phyloP scores from a whole-genome alignment of 2,329 filamentous ascomycete genomes.

The Aspergillus unguis region DNA sequence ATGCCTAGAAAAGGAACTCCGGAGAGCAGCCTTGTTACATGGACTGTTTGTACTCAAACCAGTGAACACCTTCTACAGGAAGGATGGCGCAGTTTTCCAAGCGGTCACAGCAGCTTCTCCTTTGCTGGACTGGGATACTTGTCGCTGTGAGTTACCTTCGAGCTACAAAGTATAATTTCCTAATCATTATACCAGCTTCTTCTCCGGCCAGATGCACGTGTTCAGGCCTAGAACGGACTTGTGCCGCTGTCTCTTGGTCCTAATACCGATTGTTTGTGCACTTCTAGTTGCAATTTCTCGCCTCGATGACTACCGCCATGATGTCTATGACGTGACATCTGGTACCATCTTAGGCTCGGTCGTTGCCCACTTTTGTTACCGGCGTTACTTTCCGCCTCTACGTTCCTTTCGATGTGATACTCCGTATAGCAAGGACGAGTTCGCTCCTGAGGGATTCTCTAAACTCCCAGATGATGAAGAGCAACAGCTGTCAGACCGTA shows the following conservation, averaged over 20 bases:
- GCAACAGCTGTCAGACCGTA: conserved; percentile 22
- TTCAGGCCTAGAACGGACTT: conserved; percentile 59
- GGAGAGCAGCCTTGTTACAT: conserved; percentile 50
- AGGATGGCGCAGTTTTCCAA: conserved; percentile 64
- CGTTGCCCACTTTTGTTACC: conserved; percentile 57
- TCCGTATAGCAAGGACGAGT: conserved; percentile 43
- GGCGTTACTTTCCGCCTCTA: conserved; percentile 58
- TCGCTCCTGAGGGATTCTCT: conserved; percentile 26
- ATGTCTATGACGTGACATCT: conserved; percentile 60
- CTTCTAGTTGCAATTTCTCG: conserved; percentile 59
- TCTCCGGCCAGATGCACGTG: conserved; percentile 56
- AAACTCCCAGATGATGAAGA: conserved; percentile 34
- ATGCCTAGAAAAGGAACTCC: conserved; percentile 63
- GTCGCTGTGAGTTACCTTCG: conserved; percentile 37
- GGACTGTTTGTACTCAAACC: conserved; percentile 48
- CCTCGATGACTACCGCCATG: conserved; percentile 63
- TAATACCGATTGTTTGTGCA: conserved; percentile 56
- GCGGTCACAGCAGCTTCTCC: conserved; percentile 60
- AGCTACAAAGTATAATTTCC: background rate
- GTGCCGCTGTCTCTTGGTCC: conserved; percentile 52
- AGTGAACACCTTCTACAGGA: conserved; percentile 58
- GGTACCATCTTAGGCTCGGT: conserved; percentile 54
- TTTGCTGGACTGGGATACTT: conserved; percentile 62
- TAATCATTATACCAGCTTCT: conserved; percentile 31
- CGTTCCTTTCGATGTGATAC: conserved; percentile 50